Evolutionary conservation across 768 basidiomycete species (phyloP), one percentile per base, ranked within the genome.

Genomic region (Tulasnella sp.): DNA sequence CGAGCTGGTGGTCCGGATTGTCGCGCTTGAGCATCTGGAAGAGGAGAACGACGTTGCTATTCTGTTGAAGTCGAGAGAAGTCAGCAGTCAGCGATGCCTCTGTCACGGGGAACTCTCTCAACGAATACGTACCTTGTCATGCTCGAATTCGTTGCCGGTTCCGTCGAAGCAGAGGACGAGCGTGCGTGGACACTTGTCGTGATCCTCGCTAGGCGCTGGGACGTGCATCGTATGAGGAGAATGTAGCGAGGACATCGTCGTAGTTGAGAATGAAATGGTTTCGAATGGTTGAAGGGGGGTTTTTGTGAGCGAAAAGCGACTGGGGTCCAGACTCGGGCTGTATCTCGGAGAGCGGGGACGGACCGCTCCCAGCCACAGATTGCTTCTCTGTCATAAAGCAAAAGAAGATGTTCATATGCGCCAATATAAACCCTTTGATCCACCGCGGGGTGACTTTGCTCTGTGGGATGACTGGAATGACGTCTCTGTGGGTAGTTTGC

Each of bases 41-140:
- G 52, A 94, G 82, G 76, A 87, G 87, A 69, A 89, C 87, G 40
- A 90, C 84, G 72, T 91, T 91, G 16, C 89, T 87, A 75, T 90
- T 89, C 89, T 90, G 11, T 12, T 35, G 5, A 6, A 29, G 83
- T 14, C 8, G 11, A 40, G 22, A 71, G 6, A 4, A 26, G 19
- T 2, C 8, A 17, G n/a, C n/a, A 2, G 44, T 47, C 44, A 47
- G 19, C 11, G 2, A 47, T n/a, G 9, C 2, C 3, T 17, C 26
- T 22, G 19, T 47, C 44, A 22, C 19, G n/a, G 26, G 26, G 44
- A 7, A 7, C 5, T 9, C 11, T n/a, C 3, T 36, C 14, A n/a
- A 26, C 17, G 29, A 65, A 5, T 9, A 64, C 59, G 11, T 14
- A 71, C 70, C 35, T 39, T 71, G 35, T 71, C 70, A 29, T 68